Base-by-base conservation (phyloP, 2,329 filamentous ascomycete genomes). In the Talaromyces marneffei region DNA sequence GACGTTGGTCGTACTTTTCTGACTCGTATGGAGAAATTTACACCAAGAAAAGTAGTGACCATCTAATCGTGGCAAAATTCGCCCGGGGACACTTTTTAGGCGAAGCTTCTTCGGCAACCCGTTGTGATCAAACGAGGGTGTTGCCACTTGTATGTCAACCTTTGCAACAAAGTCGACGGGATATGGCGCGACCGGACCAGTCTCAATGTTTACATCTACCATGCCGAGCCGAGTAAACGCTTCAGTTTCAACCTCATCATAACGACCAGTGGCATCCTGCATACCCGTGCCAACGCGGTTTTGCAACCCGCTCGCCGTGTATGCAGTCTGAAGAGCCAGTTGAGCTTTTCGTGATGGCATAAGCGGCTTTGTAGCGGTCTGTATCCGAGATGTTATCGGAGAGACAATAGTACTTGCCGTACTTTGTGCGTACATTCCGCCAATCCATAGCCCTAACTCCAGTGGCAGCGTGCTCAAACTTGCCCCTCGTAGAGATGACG, bases 31-130 rank as follows among this genome's bases (percentile, higher is more conserved):
- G 14, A 48, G 8, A 8, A 62, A 4, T 53, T 50, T 62, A 35
- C 55, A 82, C 87, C 87, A 90, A 2, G 85, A 86, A 40, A 87
- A 85, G 67, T 87, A 90, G 6, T 87, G 79, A 0, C 87, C 87
- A 12, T 77, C 74, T 55, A 89, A 77, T 2, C 82, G 79, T 64
- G 82, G 73, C 23, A 79, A 75, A 42, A 87, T 70, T 35, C 83
- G 78, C 27, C 82, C 80, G 0, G 83, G 76, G 0, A 87, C 75
- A 9, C 77, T 79, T 0, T 67, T 66, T 1, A 89, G 71, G 62
- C 82, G 85, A 0, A 85, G 81, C 0, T 82, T 85, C 0, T 82
- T 84, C 0, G 84, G 83, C 87, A 82, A 35, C 74, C 74, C 23
- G 82, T 83, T 3, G 2, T 12, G 5, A 18, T 62, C 56, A 50